Base-by-base conservation (phyloP, 768 basidiomycete species). In the Tricholoma flavovirens region DNA sequence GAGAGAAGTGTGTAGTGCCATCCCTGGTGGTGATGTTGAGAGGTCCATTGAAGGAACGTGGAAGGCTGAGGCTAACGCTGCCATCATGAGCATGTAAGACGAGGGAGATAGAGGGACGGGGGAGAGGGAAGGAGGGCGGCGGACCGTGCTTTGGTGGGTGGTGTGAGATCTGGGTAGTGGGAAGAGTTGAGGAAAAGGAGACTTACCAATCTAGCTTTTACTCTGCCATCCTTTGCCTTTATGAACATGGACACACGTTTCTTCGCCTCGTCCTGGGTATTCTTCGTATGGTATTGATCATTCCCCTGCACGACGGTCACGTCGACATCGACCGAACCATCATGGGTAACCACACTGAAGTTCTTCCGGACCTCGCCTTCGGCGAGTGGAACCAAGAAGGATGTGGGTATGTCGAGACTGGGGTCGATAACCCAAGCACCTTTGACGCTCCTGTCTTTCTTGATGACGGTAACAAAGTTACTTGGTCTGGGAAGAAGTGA, bases 381-480 rank as follows among this genome's bases (percentile, higher is more conserved):
- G 4, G 51, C 42, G 0, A 81, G 60, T 17, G 78, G 74, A 3
- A 76, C 70, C 9, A 81, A 64, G 32, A 77, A 50, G 11, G 69
- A 54, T 0, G 62, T 3, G 0, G 81, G 79, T 42, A 82, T 71
- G 10, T 51, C 36, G n/a, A 81, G 63, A 17, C 64, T 57, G 1
- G 81, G 75, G 55, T 82, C 75, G 45, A 82, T 66, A 26, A 76
- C 63, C 67, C 78, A 81, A 1, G 59, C 58, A 9, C 71, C 76
- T 58, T 66, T 70, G 22, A 77, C 61, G 2, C 65, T 59, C 0
- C 57, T 54, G 56, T 75, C 68, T 9, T 45, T 53, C 32, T 67
- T 68, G 21, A 62, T 59, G 10, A 75, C 58, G 15, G 64, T 66
- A 46, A 73, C 49, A 53, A 63, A 72, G 55, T 77, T 74, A 55